Conservation (phyloP, 352 stramenopile genomes). For the Blastocystis sp. region DNA sequence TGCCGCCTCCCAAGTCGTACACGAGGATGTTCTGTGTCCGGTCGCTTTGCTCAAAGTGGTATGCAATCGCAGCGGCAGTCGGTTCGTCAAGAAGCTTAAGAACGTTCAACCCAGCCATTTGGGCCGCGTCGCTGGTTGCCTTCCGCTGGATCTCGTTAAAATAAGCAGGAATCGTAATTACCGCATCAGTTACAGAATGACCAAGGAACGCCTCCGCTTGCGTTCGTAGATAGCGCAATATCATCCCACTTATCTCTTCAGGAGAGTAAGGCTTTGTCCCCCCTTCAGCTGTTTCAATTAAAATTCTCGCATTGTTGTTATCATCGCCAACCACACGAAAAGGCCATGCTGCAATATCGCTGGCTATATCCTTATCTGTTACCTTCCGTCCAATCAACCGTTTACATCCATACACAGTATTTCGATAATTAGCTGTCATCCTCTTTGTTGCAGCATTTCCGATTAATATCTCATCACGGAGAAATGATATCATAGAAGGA, state of each 20-base stretch:
- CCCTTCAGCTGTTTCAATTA: background rate
- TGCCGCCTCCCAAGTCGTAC: slow-evolving; percentile 94
- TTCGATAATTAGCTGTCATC: background rate
- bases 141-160: slow-evolving; percentile 41
- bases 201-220: background rate
- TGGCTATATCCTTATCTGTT: background rate
- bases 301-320: background rate
- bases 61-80: slow-evolving; percentile 88
- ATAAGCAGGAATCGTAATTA: slow-evolving; percentile 58
- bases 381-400: slow-evolving; percentile 12
- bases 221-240: background rate
- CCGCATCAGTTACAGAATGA: background rate
- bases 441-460: slow-evolving; percentile 87
- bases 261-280: slow-evolving; percentile 4
- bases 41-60: slow-evolving; percentile 74
- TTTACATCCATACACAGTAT: slow-evolving; percentile 31
- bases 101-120: slow-evolving; percentile 87
- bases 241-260: slow-evolving; percentile 33
- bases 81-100: slow-evolving; percentile 93
- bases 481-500: slow-evolving; percentile 80
- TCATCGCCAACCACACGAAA: background rate
- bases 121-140: slow-evolving; percentile 65
- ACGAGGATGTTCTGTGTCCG: slow-evolving; percentile 91
- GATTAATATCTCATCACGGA: slow-evolving; percentile 66
- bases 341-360: slow-evolving; percentile 17